Base-by-base conservation (phyloP, 2,329 filamentous ascomycete species). In the Kalmusia sp. region DNA sequence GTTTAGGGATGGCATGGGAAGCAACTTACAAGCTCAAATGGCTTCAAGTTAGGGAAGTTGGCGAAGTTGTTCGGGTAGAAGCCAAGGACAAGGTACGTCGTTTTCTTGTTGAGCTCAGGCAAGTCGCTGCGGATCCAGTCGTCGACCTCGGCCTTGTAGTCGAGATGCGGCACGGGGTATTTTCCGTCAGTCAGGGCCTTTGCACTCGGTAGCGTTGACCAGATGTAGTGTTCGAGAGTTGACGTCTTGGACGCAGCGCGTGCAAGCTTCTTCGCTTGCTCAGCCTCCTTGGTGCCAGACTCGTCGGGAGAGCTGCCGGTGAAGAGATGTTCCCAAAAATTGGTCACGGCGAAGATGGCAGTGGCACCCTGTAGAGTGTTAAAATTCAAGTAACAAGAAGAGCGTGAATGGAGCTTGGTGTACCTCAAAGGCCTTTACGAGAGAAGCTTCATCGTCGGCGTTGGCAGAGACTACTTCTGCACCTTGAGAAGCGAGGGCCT, bases 151-250 rank as follows among this genome's bases (percentile, higher is more conserved):
- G 68, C 67, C 59, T 80, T 80, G 54, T 59, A 66, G 14, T 72
- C 74, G 37, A 75, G 75, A 52, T 80, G 76, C 1, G 75, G 71
- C 0, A 77, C 64, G 6, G 55, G 21, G 15, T 54, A 50, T 46
- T 71, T 69, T 2, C 76, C 75, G 0, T 58, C 49, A 2, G 65
- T 68, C 6, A 71, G 55, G n/a, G 53, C 56, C 14, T 41, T 51
- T 4, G 65, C 57, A 31, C 71, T 65, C 0, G 77, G 77, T n/a
- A 79, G 64, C 0, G 77, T 79, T 12, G 71, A 76, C 76, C 76
- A 79, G 49, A 80, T 63, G 58, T 73, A 80, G 52, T 79, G 76
- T 49, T 77, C 58, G 1, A 80, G 70, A 1, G 73, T 71, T 0
- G 61, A 6, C 0, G 65, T 74, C 9, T 62, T 51, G 1, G 71